phyloP scores from a whole-genome alignment of 2,329 filamentous ascomycete genomes.

The Alternaria longipes region DNA sequence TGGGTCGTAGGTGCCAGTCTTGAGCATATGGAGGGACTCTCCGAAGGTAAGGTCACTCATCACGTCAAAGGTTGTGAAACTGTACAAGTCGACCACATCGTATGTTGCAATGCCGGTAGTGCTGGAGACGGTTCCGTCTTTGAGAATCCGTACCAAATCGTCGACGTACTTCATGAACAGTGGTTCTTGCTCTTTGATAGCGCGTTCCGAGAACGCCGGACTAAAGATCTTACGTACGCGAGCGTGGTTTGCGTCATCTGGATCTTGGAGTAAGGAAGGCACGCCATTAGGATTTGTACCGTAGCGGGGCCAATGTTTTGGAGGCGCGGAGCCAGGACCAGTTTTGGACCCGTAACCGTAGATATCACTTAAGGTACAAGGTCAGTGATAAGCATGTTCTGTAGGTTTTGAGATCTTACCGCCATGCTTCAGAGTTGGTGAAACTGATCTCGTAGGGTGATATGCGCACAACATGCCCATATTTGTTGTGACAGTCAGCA shows the following conservation, averaged over 20 bases:
- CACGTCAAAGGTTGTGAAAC: slow-evolving; percentile 16
- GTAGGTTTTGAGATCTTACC: neutral
- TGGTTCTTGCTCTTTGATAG: neutral
- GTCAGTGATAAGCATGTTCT: neutral
- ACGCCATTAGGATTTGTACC: neutral
- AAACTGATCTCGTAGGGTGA: slow-evolving; percentile 32
- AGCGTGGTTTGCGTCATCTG: neutral
- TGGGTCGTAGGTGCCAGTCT: slow-evolving; percentile 29
- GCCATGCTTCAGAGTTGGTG: slow-evolving; percentile 18
- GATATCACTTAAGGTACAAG: slow-evolving; percentile 22
- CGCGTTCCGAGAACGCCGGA: neutral
- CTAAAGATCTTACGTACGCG: neutral
- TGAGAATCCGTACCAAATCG: neutral
- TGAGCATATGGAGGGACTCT: slow-evolving; percentile 39
- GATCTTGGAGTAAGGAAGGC: neutral
- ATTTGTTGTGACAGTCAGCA: slow-evolving; percentile 29
- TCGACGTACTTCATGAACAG: neutral
- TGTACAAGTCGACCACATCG: slow-evolving; percentile 41
- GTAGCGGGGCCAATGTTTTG: neutral
- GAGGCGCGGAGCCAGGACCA: slow-evolving; percentile 10
- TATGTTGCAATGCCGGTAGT: neutral
- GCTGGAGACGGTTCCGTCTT: slow-evolving; percentile 34
- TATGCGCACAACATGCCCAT: slow-evolving; percentile 38
- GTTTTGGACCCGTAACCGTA: slow-evolving; percentile 26
- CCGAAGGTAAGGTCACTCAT: slow-evolving; percentile 46